These are phyloP conservation scores for Juglanconis juglandina DNA, from an alignment of 2,329 filamentous ascomycete species.

Conservation along the genomic window DNA sequence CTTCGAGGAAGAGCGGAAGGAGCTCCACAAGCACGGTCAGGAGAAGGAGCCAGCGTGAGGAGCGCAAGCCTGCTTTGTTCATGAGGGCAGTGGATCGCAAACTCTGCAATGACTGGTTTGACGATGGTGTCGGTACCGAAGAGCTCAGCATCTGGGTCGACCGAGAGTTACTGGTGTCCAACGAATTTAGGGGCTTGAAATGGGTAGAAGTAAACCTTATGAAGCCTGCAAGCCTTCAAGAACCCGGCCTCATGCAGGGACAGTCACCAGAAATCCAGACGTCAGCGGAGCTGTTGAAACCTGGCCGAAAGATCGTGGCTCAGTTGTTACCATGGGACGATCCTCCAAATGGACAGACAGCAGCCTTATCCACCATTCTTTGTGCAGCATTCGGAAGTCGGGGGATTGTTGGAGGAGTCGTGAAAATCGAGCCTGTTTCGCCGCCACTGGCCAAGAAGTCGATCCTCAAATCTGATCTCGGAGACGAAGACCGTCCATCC, in stretches of 20 bases:
- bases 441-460: conserved; percentile 64
- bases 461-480: conserved; percentile 42
- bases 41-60: conserved; percentile 54
- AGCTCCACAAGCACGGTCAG: conserved; percentile 68
- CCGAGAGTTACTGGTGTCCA: conserved; percentile 67
- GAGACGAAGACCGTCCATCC: conserved; percentile 25
- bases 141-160: conserved; percentile 81
- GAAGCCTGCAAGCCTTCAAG: conserved; percentile 72
- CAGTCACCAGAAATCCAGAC: conserved; percentile 66
- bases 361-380: conserved; percentile 73
- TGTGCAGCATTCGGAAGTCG: conserved; percentile 70
- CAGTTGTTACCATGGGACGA: conserved; percentile 77
- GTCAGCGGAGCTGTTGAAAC: conserved; percentile 46
- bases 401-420: conserved; percentile 77
- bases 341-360: conserved; percentile 76
- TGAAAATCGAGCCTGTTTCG: conserved; percentile 82
- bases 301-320: conserved; percentile 69
- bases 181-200: conserved; percentile 69
- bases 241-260: conserved; percentile 65
- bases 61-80: conserved; percentile 67
- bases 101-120: conserved; percentile 73
- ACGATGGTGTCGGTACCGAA: conserved; percentile 55
- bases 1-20: conserved; percentile 73
- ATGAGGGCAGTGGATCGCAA: conserved; percentile 73
- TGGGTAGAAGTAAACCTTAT: conserved; percentile 86